These are phyloP conservation scores for Hypoxylon fragiforme DNA, from an alignment of 495 filamentous ascomycete species.

Conservation along the genomic window DNA sequence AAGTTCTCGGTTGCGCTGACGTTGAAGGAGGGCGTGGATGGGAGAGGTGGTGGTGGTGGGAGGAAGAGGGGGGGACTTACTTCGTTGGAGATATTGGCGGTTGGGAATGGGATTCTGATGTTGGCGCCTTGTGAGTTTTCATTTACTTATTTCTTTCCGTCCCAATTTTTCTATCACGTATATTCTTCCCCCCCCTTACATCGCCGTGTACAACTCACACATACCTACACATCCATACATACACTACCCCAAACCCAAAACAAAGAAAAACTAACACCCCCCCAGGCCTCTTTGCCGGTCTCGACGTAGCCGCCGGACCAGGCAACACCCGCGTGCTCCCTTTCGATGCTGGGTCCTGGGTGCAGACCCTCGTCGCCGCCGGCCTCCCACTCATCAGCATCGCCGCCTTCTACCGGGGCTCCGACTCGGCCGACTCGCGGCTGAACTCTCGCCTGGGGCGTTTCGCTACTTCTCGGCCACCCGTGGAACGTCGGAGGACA, in stretches of 20 bases:
- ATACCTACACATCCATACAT: too few species aligned
- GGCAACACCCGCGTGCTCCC: slow-evolving; percentile 18
- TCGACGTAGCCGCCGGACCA: slow-evolving; percentile 25
- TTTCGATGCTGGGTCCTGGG: slow-evolving; percentile 31
- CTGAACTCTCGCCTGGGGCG: neutral
- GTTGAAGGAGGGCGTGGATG: neutral
- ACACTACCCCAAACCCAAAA: too few species aligned
- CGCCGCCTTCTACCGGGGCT: slow-evolving; percentile 26
- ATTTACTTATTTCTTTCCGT: neutral
- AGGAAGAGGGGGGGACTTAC: slow-evolving; percentile 19
- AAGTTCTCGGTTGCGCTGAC: slow-evolving; percentile 17
- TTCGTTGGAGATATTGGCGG: slow-evolving; percentile 26
- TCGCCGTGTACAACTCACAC: too few species aligned
- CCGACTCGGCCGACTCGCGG: slow-evolving; percentile 17
- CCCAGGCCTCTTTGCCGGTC: slow-evolving; percentile 30
- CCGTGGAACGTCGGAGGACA: neutral
- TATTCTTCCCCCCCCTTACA: too few species aligned
- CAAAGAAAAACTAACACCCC: neutral
- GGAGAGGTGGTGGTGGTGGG: neutral
- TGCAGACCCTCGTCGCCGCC: slow-evolving; percentile 20
- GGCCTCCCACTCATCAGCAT: slow-evolving; percentile 26
- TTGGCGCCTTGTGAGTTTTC: slow-evolving; percentile 30
- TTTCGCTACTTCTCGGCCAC: neutral
- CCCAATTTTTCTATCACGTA: neutral
- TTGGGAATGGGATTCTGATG: slow-evolving; percentile 27